phyloP scores from a whole-genome alignment of 768 basidiomycete genomes.

The Hydnomerulius pinastri region DNA sequence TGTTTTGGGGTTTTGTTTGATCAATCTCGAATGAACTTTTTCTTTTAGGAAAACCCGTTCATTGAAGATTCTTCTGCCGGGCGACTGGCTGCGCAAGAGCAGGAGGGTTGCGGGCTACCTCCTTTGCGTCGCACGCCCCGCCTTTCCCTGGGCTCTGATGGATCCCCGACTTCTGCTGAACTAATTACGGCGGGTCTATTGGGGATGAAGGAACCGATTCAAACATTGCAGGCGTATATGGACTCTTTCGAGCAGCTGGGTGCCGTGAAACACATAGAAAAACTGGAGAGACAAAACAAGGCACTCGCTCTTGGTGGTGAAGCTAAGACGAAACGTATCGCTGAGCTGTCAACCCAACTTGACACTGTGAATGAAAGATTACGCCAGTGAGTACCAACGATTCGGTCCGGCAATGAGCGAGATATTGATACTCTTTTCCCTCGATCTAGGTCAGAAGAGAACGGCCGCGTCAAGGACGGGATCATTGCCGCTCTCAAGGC shows the following conservation, averaged over 20 bases:
- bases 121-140: neutral
- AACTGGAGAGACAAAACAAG: slow-evolving; percentile 40
- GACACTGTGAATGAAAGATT: slow-evolving; percentile 2
- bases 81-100: neutral
- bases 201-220: neutral
- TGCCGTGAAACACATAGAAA: slow-evolving; percentile 32
- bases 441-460: neutral
- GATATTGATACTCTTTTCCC: neutral
- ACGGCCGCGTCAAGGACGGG: slow-evolving; percentile 5
- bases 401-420: neutral
- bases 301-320: slow-evolving; percentile 38
- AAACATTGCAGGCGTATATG: slow-evolving; percentile 3
- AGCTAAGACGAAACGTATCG: slow-evolving; percentile 29
- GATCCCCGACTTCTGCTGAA: slow-evolving; percentile 21
- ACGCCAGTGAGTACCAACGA: neutral
- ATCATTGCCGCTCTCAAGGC: neutral
- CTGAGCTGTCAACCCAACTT: slow-evolving; percentile 8
- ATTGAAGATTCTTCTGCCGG: neutral
- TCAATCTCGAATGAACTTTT: neutral
- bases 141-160: slow-evolving; percentile 3
- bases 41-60: slow-evolving; percentile 19
- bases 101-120: neutral
- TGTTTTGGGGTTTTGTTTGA: neutral
- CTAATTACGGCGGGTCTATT: slow-evolving; percentile 17
- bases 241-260: slow-evolving; percentile 12